Conservation (phyloP, 2,329 filamentous ascomycete genomes). For the Cercospora citrullina region DNA sequence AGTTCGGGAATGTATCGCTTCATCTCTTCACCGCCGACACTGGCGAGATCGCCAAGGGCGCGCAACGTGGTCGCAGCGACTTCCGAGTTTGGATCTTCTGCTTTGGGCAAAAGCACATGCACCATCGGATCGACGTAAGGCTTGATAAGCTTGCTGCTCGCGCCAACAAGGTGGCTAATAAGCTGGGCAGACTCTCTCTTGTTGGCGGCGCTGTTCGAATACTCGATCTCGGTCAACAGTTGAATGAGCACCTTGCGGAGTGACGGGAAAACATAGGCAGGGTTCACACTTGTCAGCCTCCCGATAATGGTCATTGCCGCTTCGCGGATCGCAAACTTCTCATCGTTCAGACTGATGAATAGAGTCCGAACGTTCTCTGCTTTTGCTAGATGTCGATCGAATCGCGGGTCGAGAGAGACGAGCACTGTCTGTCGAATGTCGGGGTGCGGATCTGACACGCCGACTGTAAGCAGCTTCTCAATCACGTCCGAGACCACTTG, state of each 20-base stretch:
- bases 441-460: conserved; percentile 84
- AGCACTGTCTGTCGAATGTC: conserved; percentile 88
- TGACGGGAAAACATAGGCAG: conserved; percentile 95
- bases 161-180: conserved; percentile 87
- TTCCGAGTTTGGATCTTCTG: conserved; percentile 77
- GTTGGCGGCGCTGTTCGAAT: conserved; percentile 88
- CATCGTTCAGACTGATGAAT: conserved; percentile 94
- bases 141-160: conserved; percentile 88
- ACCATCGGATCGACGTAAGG: conserved; percentile 98
- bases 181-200: conserved; percentile 96
- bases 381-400: conserved; percentile 94
- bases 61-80: conserved; percentile 94
- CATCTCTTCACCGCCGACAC: conserved; percentile 93
- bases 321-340: conserved; percentile 87
- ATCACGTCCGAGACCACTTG: conserved; percentile 98
- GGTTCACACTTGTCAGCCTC: conserved; percentile 84
- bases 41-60: conserved; percentile 90
- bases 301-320: conserved; percentile 96
- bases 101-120: conserved; percentile 88
- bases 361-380: conserved; percentile 95
- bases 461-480: conserved; percentile 91
- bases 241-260: conserved; percentile 93
- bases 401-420: conserved; percentile 84
- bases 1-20: conserved; percentile 83
- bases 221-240: conserved; percentile 92